phyloP scores from a whole-genome alignment of 192 early-diverging fungal genomes.

The Umbelopsis ramanniana region DNA sequence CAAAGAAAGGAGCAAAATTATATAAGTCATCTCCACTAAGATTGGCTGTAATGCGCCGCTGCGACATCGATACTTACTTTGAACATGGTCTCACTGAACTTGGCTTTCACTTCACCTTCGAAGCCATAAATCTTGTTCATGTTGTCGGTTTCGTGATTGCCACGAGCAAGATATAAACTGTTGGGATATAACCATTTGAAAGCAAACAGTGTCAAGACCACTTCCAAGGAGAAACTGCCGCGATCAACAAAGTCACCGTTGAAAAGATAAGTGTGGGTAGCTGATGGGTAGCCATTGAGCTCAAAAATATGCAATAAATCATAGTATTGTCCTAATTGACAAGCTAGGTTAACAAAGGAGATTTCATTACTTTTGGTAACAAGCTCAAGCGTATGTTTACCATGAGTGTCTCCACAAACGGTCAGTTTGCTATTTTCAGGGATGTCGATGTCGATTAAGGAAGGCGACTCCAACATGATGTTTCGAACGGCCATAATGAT shows the following conservation, averaged over 20 bases:
- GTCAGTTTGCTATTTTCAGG: slow-evolving; percentile 78
- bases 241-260: slow-evolving; percentile 99
- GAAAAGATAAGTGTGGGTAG: slow-evolving; percentile 86
- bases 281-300: slow-evolving; percentile 87
- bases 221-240: slow-evolving; percentile 97
- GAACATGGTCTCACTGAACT: slow-evolving; percentile 93
- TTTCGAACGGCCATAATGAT: slow-evolving; percentile 81
- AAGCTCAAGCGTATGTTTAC: slow-evolving; percentile 23
- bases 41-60: too few species aligned
- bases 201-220: slow-evolving; percentile 88
- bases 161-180: slow-evolving; percentile 83
- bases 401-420: slow-evolving; percentile 98
- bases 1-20: neutral
- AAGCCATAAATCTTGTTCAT: slow-evolving; percentile 99
- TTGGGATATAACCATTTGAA: slow-evolving; percentile 92
- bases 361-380: too few species aligned
- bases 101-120: slow-evolving; percentile 96
- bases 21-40: neutral
- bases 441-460: slow-evolving; percentile 86
- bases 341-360: neutral
- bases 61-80: slow-evolving; percentile 42
- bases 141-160: slow-evolving; percentile 97
- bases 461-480: slow-evolving; percentile 74
- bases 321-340: slow-evolving; percentile 81
- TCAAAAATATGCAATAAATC: slow-evolving; percentile 97